Percentiles rank a stretch among this genome's conserved stretches.
Conservation (phyloP, 495 filamentous ascomycete species). For the Hypoxylon trugodes region DNA sequence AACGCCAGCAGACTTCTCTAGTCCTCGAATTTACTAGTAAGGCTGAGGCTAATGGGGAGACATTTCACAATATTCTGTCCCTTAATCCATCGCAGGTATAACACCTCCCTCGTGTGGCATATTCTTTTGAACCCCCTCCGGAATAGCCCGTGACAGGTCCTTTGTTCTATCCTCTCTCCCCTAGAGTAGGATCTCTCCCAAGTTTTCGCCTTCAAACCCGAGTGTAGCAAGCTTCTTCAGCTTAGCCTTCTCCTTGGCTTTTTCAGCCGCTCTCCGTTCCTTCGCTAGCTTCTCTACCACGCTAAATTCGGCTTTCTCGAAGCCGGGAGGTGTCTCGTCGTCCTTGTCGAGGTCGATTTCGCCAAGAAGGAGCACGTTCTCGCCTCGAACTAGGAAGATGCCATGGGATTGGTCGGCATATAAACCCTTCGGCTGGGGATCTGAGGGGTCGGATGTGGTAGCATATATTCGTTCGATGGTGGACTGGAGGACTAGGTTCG, state of each 20-base stretch:
- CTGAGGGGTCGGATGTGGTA: slow-evolving; percentile 43
- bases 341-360: slow-evolving; percentile 97
- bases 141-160: background rate
- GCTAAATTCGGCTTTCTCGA: slow-evolving; percentile 70
- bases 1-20: slow-evolving; percentile 5
- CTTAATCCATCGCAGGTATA: slow-evolving; percentile 24
- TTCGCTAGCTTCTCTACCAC: slow-evolving; percentile 77
- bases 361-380: slow-evolving; percentile 90
- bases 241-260: slow-evolving; percentile 74
- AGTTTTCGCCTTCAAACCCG: slow-evolving; percentile 89
- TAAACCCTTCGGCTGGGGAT: slow-evolving; percentile 51
- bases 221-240: slow-evolving; percentile 72
- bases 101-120: slow-evolving; percentile 7
- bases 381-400: slow-evolving; percentile 87
- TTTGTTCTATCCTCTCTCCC: background rate
- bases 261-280: slow-evolving; percentile 70
- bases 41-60: slow-evolving; percentile 40
- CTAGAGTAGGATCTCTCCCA: slow-evolving; percentile 78
- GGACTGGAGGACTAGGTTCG: slow-evolving; percentile 92
- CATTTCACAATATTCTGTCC: slow-evolving; percentile 86
- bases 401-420: slow-evolving; percentile 86
- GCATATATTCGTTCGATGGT: slow-evolving; percentile 87
- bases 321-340: slow-evolving; percentile 79
- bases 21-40: background rate
- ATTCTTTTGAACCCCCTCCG: slow-evolving; percentile 1